phyloP scores from a whole-genome alignment of 1,139 yeast genomes.

The Taiozyma sp. region DNA sequence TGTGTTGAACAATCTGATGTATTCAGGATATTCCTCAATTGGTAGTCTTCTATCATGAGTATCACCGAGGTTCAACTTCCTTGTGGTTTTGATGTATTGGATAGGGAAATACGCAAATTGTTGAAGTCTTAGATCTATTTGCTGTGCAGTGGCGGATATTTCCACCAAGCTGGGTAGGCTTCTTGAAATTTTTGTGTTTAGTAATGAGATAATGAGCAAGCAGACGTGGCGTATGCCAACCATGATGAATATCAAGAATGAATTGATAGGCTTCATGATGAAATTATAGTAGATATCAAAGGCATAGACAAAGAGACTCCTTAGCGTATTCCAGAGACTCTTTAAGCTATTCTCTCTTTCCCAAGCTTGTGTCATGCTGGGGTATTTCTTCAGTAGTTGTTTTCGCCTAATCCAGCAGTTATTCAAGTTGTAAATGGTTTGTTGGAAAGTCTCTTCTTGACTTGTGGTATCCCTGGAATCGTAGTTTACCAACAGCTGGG shows the following conservation, averaged over 20 bases:
- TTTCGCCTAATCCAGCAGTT: conserved; percentile 17
- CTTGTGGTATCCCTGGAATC: conserved; percentile 4
- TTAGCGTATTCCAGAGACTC: not conserved
- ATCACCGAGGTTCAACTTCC: conserved; percentile 24
- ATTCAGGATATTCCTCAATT: conserved; percentile 51
- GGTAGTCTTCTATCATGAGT: conserved; percentile 27
- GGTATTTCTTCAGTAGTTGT: conserved; percentile 9
- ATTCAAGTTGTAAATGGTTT: conserved; percentile 22
- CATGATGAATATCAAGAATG: conserved; percentile 7
- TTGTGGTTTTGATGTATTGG: conserved; percentile 60
- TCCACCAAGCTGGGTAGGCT: conserved; percentile 33
- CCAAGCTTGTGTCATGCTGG: conserved; percentile 15
- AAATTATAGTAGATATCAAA: not conserved
- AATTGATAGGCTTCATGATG: conserved; percentile 10
- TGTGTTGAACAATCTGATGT: conserved; percentile 83
- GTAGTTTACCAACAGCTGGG: not conserved
- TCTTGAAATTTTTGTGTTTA: conserved; percentile 31
- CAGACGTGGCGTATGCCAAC: conserved; percentile 28
- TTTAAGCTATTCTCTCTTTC: not conserved
- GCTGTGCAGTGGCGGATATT: conserved; percentile 66
- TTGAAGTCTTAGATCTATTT: conserved; percentile 70
- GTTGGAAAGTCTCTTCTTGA: conserved; percentile 15
- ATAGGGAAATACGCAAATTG: conserved; percentile 80
- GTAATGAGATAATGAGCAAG: conserved; percentile 31
- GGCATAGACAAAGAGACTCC: not conserved